phyloP scores from a whole-genome alignment of 140 eudicot genomes.

The Anethum foeniculum region DNA sequence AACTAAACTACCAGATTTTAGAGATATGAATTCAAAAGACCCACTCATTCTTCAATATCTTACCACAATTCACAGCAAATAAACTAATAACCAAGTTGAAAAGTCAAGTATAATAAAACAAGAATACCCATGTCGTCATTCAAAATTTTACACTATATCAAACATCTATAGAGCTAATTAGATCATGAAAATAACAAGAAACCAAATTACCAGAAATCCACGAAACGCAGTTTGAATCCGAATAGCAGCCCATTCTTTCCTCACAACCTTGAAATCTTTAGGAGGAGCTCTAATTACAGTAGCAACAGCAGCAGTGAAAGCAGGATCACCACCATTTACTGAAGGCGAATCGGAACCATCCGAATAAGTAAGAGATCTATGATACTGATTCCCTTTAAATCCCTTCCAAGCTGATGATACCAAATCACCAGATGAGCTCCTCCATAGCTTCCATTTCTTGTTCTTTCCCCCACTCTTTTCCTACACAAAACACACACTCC shows the following conservation, averaged over 20 bases:
- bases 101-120: neutral
- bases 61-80: neutral
- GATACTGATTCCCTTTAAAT: constrained; percentile 39
- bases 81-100: neutral
- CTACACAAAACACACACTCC: constrained; percentile 20
- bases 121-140: neutral
- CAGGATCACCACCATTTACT: constrained; percentile 39
- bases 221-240: constrained; percentile 96
- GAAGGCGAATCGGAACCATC: constrained; percentile 67
- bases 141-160: neutral
- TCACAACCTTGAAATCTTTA: constrained; percentile 72
- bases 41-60: neutral
- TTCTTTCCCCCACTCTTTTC: constrained; percentile 54
- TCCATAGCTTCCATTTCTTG: constrained; percentile 85
- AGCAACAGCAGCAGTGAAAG: constrained; percentile 80
- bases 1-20: neutral
- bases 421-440: constrained; percentile 75
- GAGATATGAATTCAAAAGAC: neutral
- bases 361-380: constrained; percentile 28
- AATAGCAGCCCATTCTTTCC: constrained; percentile 97
- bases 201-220: constrained; percentile 65
- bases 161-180: neutral
- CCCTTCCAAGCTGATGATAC: constrained; percentile 60
- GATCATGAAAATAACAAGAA: neutral
- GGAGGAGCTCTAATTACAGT: constrained; percentile 90